These are phyloP conservation scores for Suhomyces faveliae DNA, from an alignment of 805 yeast genomes.

Conservation along the genomic window DNA sequence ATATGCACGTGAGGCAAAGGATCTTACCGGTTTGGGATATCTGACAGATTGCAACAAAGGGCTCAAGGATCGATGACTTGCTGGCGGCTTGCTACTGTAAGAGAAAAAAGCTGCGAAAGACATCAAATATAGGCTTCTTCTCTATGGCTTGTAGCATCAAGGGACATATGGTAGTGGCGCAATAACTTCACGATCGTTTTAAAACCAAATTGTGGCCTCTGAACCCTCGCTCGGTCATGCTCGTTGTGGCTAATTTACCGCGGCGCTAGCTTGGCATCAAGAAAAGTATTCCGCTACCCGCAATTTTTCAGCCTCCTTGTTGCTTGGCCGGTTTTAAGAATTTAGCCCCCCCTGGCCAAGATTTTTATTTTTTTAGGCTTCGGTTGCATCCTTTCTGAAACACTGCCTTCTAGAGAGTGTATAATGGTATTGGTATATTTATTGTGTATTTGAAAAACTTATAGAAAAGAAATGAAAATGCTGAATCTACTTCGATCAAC, in stretches of 20 bases:
- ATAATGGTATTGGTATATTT: not conserved
- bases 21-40: not conserved
- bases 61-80: not conserved
- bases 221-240: not conserved
- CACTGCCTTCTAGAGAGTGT: not conserved
- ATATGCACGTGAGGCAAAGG: not conserved
- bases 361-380: not conserved
- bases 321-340: not conserved
- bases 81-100: not conserved
- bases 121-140: not conserved
- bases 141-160: not conserved
- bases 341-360: not conserved
- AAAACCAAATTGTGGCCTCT: not conserved
- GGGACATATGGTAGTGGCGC: not conserved
- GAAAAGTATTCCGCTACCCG: not conserved
- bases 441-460: not conserved
- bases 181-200: not conserved
- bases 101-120: not conserved
- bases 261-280: not conserved
- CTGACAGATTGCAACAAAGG: not conserved
- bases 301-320: not conserved
- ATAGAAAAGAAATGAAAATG: not conserved
- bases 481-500: not conserved
- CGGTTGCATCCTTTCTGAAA: not conserved
- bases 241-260: not conserved